Evolutionary conservation across 1,284 basidiomycete species (phyloP).

Genomic region (Austropuccinia psidii): DNA sequence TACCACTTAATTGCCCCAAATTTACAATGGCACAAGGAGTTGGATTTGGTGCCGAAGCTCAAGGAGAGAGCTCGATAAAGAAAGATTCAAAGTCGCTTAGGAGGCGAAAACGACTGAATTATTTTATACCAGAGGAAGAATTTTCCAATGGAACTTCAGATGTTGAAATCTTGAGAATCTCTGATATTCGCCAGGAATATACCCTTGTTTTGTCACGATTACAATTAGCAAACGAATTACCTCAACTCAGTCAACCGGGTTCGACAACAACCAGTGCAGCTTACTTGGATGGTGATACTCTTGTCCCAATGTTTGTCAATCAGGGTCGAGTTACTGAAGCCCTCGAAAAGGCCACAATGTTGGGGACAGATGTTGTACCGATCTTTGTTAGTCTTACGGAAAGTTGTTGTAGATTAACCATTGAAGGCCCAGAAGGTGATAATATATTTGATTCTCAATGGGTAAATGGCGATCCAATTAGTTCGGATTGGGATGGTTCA

Average conservation of each 20-base stretch:
- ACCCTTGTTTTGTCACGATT: constrained; percentile 69
- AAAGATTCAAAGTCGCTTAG: constrained; percentile 46
- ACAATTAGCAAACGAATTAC: constrained; percentile 61
- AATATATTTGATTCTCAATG: constrained; percentile 12
- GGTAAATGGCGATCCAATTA: constrained; percentile 7
- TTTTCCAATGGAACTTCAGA: constrained; percentile 51
- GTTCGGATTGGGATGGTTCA: background rate
- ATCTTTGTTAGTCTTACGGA: constrained; percentile 57
- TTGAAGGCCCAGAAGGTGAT: background rate
- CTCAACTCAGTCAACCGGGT: constrained; percentile 51
- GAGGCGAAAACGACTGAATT: constrained; percentile 63
- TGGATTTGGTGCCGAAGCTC: background rate
- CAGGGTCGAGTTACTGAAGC: constrained; percentile 36
- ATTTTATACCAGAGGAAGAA: constrained; percentile 68
- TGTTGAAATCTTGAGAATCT: constrained; percentile 68
- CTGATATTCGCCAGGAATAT: constrained; percentile 78
- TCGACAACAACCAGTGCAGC: background rate
- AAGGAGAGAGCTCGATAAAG: constrained; percentile 45
- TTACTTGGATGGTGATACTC: background rate
- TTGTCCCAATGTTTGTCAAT: constrained; percentile 19
- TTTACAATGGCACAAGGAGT: background rate
- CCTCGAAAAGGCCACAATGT: constrained; percentile 38
- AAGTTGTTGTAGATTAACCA: constrained; percentile 20
- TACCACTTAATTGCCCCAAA: constrained; percentile 50
- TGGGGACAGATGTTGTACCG: constrained; percentile 51